These are phyloP conservation scores for Phytophthora rubi DNA, from an alignment of 352 stramenopile species.

Conservation along the genomic window DNA sequence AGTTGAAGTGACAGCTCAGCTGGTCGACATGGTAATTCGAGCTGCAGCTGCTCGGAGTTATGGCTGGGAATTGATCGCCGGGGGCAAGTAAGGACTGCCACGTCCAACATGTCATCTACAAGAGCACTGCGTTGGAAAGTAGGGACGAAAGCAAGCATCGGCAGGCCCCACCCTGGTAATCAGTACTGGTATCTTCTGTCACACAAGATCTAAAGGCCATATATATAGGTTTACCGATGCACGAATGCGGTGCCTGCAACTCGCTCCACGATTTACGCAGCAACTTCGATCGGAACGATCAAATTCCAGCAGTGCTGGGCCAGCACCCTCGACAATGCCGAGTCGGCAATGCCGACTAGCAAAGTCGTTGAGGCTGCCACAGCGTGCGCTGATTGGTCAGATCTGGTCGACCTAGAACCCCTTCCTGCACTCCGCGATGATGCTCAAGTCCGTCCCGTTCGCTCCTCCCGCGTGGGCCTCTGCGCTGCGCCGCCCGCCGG, in stretches of 20 bases:
- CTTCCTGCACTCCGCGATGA: slow-evolving; percentile 18
- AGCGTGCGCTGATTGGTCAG: slow-evolving; percentile 20
- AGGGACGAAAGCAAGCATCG: not conserved
- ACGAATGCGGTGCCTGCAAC: no score
- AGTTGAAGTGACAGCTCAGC: not conserved
- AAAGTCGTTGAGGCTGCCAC: slow-evolving; percentile 14
- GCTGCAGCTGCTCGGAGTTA: not conserved
- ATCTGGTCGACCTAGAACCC: not conserved
- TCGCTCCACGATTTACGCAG: no score
- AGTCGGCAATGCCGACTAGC: not conserved
- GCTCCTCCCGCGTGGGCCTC: slow-evolving; percentile 63
- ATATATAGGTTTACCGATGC: no score
- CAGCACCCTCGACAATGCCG: not conserved
- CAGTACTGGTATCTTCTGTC: no score
- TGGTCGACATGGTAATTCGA: not conserved
- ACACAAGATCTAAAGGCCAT: no score
- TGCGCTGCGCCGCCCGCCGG: slow-evolving; percentile 50
- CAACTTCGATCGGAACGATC: no score
- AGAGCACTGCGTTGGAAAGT: not conserved
- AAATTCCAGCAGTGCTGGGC: no score
- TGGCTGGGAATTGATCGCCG: not conserved
- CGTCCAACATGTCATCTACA: not conserved
- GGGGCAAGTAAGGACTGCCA: not conserved
- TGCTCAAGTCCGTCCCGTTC: slow-evolving; percentile 76
- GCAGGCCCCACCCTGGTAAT: no score